These are phyloP conservation scores for Leishmania amazonensis DNA, from an alignment of 208 protist genomes.

Conservation along the genomic window DNA sequence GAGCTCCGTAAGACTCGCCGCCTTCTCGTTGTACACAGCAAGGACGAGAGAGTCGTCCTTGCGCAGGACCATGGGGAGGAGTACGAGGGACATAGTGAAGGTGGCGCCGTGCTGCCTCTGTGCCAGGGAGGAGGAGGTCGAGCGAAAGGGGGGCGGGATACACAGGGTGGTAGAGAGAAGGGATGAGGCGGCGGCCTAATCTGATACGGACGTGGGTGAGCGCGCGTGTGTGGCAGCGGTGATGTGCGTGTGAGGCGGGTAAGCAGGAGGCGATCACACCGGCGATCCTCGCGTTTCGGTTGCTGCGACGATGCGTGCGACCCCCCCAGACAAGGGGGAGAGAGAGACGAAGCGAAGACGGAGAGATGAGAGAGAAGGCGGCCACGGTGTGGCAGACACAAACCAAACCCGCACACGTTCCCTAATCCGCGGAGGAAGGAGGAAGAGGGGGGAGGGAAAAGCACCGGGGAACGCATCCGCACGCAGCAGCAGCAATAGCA, in stretches of 20 bases:
- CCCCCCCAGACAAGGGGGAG: background rate
- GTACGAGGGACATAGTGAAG: slow-evolving; percentile 10
- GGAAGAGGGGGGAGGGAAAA: background rate
- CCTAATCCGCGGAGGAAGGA: background rate
- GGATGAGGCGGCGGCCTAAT: background rate
- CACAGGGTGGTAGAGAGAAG: background rate
- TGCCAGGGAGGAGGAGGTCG: background rate
- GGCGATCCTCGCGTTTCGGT: background rate
- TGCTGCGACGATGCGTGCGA: background rate
- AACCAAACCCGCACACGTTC: background rate
- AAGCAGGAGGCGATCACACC: background rate
- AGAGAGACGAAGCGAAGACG: background rate
- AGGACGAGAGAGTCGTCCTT: slow-evolving; percentile 74
- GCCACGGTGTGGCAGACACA: background rate
- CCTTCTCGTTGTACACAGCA: slow-evolving; percentile 68
- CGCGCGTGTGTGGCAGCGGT: background rate
- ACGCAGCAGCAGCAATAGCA: background rate
- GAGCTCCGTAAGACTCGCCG: slow-evolving; percentile 54
- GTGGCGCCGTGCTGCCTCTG: background rate
- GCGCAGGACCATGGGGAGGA: slow-evolving; percentile 72
- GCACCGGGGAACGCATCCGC: background rate
- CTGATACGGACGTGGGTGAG: background rate
- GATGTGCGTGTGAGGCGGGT: background rate
- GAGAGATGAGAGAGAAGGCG: background rate
- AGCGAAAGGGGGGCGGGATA: background rate